phyloP scores from a whole-genome alignment of 805 yeast genomes.

The Candida orba region DNA sequence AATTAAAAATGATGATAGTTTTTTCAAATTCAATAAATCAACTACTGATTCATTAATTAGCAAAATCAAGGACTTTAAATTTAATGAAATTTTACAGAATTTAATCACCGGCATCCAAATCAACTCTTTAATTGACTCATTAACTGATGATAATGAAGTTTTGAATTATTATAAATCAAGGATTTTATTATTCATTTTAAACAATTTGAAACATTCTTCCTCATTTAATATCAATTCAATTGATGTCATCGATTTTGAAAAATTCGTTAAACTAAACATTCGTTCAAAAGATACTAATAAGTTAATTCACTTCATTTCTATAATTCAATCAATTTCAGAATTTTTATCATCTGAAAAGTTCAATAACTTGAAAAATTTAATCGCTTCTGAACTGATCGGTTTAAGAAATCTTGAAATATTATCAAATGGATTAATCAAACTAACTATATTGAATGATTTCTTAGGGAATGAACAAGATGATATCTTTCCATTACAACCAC shows the following conservation, averaged over 20 bases:
- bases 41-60: neutral
- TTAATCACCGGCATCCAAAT: neutral
- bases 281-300: constrained; percentile 27
- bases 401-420: constrained; percentile 36
- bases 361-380: constrained; percentile 48
- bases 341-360: constrained; percentile 31
- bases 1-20: neutral
- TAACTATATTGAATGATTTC: constrained; percentile 41
- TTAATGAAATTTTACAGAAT: neutral
- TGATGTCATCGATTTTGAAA: constrained; percentile 17
- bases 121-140: constrained; percentile 1
- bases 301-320: constrained; percentile 23
- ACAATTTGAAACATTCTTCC: constrained; percentile 23
- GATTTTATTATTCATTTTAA: constrained; percentile 27
- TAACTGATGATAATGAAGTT: constrained; percentile 3
- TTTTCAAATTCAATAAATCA: neutral
- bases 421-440: constrained; percentile 35
- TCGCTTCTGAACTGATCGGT: constrained; percentile 63
- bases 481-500: constrained; percentile 46
- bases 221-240: neutral
- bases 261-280: constrained; percentile 27
- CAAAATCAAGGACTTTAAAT: neutral
- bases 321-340: constrained; percentile 29
- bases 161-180: constrained; percentile 29
- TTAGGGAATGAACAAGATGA: constrained; percentile 22